A percentile compares a stretch with the other conserved stretches of the same genome.
phyloP scores from a whole-genome alignment of 1,284 basidiomycete species.

The Phlebopus sp. region DNA sequence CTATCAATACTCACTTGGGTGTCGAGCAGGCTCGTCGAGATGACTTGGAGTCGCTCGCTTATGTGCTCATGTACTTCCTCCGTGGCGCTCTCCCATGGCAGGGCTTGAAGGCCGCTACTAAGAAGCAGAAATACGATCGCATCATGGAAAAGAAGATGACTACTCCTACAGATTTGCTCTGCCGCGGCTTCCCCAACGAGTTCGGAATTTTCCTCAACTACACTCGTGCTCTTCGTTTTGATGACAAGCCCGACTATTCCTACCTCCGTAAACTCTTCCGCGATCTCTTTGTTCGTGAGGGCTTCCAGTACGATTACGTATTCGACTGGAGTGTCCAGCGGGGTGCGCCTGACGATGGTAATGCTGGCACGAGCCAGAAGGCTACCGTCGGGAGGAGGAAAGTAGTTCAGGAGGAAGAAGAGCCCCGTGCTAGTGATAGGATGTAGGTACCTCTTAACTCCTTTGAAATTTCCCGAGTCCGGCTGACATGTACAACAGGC shows the following conservation, averaged over 20 bases:
- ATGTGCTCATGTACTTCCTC: slow-evolving; percentile 98
- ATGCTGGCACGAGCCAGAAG: slow-evolving; percentile 58
- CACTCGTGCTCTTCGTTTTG: slow-evolving; percentile 93
- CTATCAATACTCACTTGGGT: slow-evolving; percentile 98
- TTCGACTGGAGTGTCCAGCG: slow-evolving; percentile 97
- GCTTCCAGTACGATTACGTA: slow-evolving; percentile 97
- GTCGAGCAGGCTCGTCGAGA: slow-evolving; percentile 96
- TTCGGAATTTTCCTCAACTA: slow-evolving; percentile 98
- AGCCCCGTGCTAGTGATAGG: slow-evolving; percentile 72
- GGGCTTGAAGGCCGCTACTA: slow-evolving; percentile 95
- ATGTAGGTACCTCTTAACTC: slow-evolving; percentile 56
- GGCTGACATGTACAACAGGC: slow-evolving; percentile 44
- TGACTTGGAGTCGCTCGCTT: slow-evolving; percentile 94
- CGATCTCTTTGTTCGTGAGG: slow-evolving; percentile 94
- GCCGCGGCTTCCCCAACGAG: slow-evolving; percentile 96
- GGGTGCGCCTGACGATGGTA: slow-evolving; percentile 61
- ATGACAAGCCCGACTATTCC: slow-evolving; percentile 98
- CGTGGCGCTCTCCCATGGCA: slow-evolving; percentile 97
- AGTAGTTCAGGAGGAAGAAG: slow-evolving; percentile 76
- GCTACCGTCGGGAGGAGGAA: slow-evolving; percentile 61
- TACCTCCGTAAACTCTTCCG: slow-evolving; percentile 98
- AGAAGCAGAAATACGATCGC: slow-evolving; percentile 99
- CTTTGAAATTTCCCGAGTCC: slow-evolving; percentile 15
- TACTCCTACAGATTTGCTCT: slow-evolving; percentile 91
- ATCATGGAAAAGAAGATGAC: slow-evolving; percentile 99